Conservation (phyloP, 257 asterid genomes). For the Salvia hispanica region DNA sequence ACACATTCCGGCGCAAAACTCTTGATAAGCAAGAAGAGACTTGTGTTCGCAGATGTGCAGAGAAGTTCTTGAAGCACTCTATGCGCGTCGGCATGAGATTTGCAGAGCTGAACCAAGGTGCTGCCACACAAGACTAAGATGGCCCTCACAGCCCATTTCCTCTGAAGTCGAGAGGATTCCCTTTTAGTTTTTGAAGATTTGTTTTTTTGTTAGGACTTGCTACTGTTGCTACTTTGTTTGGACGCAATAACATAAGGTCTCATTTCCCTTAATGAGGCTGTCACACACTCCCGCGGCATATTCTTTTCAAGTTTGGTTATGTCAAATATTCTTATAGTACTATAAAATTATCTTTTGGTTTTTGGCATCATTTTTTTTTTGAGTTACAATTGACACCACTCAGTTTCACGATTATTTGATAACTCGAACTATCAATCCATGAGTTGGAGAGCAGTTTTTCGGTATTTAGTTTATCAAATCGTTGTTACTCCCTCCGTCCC, state of each 20-base stretch:
- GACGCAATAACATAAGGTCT: conserved; percentile 19
- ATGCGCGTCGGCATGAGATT: conserved; percentile 95
- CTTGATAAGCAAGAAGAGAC: conserved; percentile 94
- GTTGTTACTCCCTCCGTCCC: too few species aligned
- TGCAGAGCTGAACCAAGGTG: conserved; percentile 91
- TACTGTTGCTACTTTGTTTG: conserved; percentile 7
- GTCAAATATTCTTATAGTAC: background rate
- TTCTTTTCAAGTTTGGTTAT: background rate
- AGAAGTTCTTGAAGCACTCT: conserved; percentile 91
- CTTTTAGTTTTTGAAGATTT: background rate
- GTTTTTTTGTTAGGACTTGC: background rate
- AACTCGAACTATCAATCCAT: too few species aligned
- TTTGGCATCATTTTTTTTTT: background rate
- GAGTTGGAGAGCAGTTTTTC: too few species aligned
- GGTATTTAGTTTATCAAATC: too few species aligned
- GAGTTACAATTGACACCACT: too few species aligned
- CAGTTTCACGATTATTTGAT: too few species aligned
- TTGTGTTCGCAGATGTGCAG: conserved; percentile 92
- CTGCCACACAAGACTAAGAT: conserved; percentile 69
- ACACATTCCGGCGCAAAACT: conserved; percentile 69
- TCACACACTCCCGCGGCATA: conserved; percentile 14
- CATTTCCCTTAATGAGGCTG: background rate
- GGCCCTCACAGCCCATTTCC: background rate
- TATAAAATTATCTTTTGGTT: background rate
- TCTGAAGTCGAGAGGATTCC: background rate